Base-by-base conservation (phyloP, 306 rosid genomes). In the Luffa acutangula region DNA sequence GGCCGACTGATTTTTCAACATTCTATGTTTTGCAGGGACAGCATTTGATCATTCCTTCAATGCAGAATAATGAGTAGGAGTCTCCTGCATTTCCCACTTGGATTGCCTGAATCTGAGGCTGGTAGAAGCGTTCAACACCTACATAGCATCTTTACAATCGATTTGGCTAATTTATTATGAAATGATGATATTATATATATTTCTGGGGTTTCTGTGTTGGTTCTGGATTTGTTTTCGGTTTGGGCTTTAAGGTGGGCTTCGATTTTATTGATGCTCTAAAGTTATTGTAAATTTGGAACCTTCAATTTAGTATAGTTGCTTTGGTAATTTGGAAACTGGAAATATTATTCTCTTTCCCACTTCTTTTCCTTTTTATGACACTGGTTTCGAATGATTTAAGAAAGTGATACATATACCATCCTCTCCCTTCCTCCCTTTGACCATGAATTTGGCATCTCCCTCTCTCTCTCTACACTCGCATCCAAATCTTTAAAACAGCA, bases 41-140 rank as follows among this genome's bases (percentile, higher is more conserved):
- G 82, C 87, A 84, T 84, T 18, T 84, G 84, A 81, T 86, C 69
- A 78, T 80, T 82, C 85, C 77, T 78, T 81, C 89, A 69, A 73
- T 86, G 81, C 86, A 9, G 64, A 83, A 84, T 69, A 81, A 79
- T 15, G 85, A 79, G 39, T 84, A 81, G 85, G 80, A 79, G 77
- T 65, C 48, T 82, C 75, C 56, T 80, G 71, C 71, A 76, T 80
- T 82, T 34, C 31, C 31, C 69, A 37, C 75, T 56, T 74, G 46
- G 76, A 71, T 75, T 69, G 83, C 75, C 53, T 70, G 81, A 65
- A 70, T 80, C 72, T 76, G 69, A 58, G 75, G 86, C 59, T 21
- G 82, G 84, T 70, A 54, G 82, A 80, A 58, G 80, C 78, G 77
- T 80, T 84, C 80, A 69, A 5, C 78, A 76, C 75, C 76, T 71